Evolutionary conservation across 108 stramenopile species (phyloP), one percentile per base, ranked within the genome.

Genomic region (Cafeteria roenbergensis): DNA sequence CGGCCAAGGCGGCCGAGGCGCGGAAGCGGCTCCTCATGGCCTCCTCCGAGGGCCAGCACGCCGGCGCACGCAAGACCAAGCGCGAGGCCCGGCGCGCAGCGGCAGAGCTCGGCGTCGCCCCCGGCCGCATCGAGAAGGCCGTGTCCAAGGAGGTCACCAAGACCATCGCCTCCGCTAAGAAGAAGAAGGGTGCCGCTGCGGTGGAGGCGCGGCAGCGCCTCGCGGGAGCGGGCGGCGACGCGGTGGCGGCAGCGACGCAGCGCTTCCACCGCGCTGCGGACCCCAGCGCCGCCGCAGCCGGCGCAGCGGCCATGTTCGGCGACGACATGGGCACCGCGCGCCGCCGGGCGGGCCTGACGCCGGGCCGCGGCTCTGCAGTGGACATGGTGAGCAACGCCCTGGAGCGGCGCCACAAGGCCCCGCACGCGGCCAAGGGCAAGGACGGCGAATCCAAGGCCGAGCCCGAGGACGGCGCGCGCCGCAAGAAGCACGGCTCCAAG

Each of bases 401-500:
- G 29, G 35, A 24, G 24, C 50, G 24, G 4, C 36, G 20, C 20
- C 20, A 20, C 24, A 32, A 29, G 24, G 56, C 38, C n/a, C 25
- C 34, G 14, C n/a, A 14, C 34, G 64, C 24, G 68, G 57, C n/a
- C 55, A 21, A 62, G 50, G 58, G 17, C 25, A 30, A 74, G 27
- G 24, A 36, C 38, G 25, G 69, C 29, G 31, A 22, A 24, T 42
- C 35, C 33, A 36, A 50, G 56, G 65, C 51, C 24, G 59, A n/a
- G n/a, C n/a, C 50, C 25, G 33, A 2, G 0, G 29, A 29, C 42
- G 24, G 36, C 27, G 36, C 22, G 60, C 31, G 38, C 65, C 9
- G 50, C n/a, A 25, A 67, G n/a, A 48, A 32, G 56, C 26, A 76
- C 53, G 72, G 75, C 25, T 68, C 72, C 50, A 76, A 76, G 37